Evolutionary conservation across 78 protist genomes (phyloP).

Genomic region (slime mould (Dictyostelium discoideum)): dicty_2.7 NC_007089.4:3848001-3848500

Average conservation of each 20-base stretch:
- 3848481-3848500: constrained; percentile 82
- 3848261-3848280: constrained; percentile 77
- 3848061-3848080: constrained; percentile 78
- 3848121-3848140: constrained; percentile 69
- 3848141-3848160: constrained; percentile 94
- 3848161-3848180: constrained; percentile 98
- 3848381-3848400: constrained; percentile 36
- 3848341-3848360: constrained; percentile 40
- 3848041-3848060: constrained; percentile 89
- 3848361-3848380: background rate
- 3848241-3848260: constrained; percentile 70
- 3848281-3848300: constrained; percentile 7
- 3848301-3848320: background rate
- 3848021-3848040: constrained; percentile 87
- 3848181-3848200: constrained; percentile 99
- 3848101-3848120: constrained; percentile 95
- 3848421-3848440: constrained; percentile 76
- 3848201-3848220: constrained; percentile 97
- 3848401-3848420: background rate
- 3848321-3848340: background rate
- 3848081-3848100: constrained; percentile 69
- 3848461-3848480: constrained; percentile 78
- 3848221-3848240: constrained; percentile 88
- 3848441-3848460: constrained; percentile 99
- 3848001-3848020: constrained; percentile 96